phyloP scores from a whole-genome alignment of 2,329 filamentous ascomycete species.

The Drechslerella dactyloides region DNA sequence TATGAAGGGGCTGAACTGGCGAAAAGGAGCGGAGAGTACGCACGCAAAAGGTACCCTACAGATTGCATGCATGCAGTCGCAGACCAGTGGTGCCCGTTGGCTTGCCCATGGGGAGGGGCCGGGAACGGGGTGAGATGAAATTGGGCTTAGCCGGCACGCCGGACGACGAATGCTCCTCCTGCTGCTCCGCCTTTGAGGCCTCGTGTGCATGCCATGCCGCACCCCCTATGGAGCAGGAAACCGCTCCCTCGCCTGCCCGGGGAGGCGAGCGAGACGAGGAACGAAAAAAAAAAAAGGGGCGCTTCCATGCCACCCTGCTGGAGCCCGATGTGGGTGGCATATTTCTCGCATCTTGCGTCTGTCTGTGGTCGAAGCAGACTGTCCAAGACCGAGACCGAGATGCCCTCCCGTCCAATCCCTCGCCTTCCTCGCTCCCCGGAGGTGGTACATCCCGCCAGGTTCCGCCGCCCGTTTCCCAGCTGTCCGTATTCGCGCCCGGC shows the following conservation, averaged over 20 bases:
- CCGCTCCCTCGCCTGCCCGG: not conserved
- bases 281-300: slow-evolving; percentile 1
- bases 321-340: not conserved
- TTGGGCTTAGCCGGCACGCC: slow-evolving; percentile 30
- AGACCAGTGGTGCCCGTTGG: not conserved
- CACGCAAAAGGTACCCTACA: slow-evolving; percentile 5
- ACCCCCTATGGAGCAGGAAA: not conserved
- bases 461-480: slow-evolving; percentile 14
- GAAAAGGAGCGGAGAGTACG: slow-evolving; percentile 7
- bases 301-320: not conserved
- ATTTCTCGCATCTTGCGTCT: not conserved
- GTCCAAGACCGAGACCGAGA: not conserved
- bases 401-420: not conserved
- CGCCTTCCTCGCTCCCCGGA: not conserved
- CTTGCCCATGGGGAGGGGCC: slow-evolving; percentile 9
- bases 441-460: slow-evolving; percentile 6
- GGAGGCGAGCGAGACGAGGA: too few species aligned
- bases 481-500: slow-evolving; percentile 28
- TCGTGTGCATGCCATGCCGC: slow-evolving; percentile 8
- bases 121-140: slow-evolving; percentile 41
- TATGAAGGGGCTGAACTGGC: slow-evolving; percentile 34
- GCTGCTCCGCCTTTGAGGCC: not conserved
- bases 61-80: not conserved
- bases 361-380: too few species aligned
- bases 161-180: slow-evolving; percentile 23